Conservation (phyloP, 371 early-diverging fungal genomes). For the Paramicrosporidium saccamoebae region DNA sequence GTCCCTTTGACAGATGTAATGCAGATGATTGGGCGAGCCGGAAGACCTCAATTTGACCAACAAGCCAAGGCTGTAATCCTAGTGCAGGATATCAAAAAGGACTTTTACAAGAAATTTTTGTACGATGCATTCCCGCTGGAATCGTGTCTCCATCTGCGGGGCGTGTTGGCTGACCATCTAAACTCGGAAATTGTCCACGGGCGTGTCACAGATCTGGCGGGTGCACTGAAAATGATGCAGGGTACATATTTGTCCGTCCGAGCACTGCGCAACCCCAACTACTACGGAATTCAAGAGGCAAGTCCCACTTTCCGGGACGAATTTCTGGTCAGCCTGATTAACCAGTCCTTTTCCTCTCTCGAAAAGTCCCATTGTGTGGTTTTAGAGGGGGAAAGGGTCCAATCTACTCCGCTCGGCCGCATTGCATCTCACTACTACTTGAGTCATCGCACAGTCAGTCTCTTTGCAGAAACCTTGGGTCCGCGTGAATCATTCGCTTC, state of each 20-base stretch:
- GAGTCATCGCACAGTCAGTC: constrained; percentile 31
- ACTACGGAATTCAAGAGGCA: constrained; percentile 54
- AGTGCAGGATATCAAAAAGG: constrained; percentile 62
- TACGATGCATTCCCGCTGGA: constrained; percentile 72
- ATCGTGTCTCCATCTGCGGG: constrained; percentile 30
- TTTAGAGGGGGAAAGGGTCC: constrained; percentile 15
- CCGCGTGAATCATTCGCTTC: constrained; percentile 9
- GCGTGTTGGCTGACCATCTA: constrained; percentile 39
- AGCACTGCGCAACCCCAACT: constrained; percentile 62
- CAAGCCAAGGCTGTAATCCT: constrained; percentile 52
- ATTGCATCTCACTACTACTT: constrained; percentile 71
- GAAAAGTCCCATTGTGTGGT: constrained; percentile 30
- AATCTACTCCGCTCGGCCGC: constrained; percentile 27
- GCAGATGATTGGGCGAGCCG: constrained; percentile 98
- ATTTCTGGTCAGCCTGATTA: constrained; percentile 36
- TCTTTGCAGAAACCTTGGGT: constrained; percentile 13
- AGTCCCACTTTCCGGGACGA: constrained; percentile 20
- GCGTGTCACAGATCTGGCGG: constrained; percentile 46
- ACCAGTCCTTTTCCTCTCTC: constrained; percentile 22
- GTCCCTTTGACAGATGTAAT: constrained; percentile 77
- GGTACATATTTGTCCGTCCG: constrained; percentile 83
- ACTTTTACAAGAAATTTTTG: constrained; percentile 81
- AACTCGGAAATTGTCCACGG: constrained; percentile 68
- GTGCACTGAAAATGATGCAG: constrained; percentile 63
- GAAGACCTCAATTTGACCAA: constrained; percentile 85